Conservation (phyloP, 106 monocot species). For the Agapanthus africanus region DNA sequence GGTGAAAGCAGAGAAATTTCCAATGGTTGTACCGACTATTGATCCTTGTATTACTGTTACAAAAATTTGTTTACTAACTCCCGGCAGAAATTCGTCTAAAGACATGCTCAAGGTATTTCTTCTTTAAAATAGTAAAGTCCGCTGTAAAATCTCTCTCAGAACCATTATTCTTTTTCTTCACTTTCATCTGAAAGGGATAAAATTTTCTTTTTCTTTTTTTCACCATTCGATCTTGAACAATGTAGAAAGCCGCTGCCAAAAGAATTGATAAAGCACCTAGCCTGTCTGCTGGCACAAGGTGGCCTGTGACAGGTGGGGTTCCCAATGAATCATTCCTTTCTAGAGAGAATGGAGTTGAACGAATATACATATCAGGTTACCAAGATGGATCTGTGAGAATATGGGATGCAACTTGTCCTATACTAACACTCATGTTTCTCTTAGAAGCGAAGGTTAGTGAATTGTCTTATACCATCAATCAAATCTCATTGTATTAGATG, state of each 20-base stretch:
- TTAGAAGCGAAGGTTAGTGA: constrained; percentile 60
- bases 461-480: neutral
- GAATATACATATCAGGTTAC: constrained; percentile 81
- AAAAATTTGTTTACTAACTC: constrained; percentile 45
- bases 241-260: constrained; percentile 45
- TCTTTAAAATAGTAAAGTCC: neutral
- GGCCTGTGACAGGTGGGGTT: constrained; percentile 96
- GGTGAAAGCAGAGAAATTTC: constrained; percentile 57
- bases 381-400: constrained; percentile 95
- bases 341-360: constrained; percentile 36
- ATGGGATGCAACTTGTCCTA: constrained; percentile 85
- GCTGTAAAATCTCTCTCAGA: neutral
- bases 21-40: constrained; percentile 53
- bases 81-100: constrained; percentile 16
- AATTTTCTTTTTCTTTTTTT: neutral
- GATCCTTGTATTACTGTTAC: constrained; percentile 77
- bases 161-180: neutral
- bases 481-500: neutral
- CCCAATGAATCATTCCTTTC: constrained; percentile 35
- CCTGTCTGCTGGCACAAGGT: constrained; percentile 48
- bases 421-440: constrained; percentile 43
- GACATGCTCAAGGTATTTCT: constrained; percentile 49
- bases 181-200: neutral
- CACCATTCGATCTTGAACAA: neutral
- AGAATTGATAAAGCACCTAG: constrained; percentile 16